Evolutionary conservation across 2,329 filamentous ascomycete species (phyloP).

Genomic region (Ophiostoma quercus): DNA sequence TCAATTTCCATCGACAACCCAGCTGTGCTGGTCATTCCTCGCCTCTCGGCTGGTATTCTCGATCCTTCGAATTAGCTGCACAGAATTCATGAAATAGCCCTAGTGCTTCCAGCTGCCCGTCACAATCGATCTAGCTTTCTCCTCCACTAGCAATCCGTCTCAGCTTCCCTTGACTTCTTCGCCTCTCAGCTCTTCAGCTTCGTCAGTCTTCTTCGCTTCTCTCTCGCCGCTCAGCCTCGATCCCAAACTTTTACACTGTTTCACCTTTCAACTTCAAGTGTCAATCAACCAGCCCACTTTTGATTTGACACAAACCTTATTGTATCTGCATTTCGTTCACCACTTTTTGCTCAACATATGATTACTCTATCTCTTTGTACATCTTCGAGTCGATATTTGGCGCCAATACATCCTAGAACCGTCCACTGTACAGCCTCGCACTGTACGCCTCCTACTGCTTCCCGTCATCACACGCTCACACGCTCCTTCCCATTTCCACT

Average conservation of each 20-base stretch:
- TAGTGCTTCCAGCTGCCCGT: neutral
- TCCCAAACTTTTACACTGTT: neutral
- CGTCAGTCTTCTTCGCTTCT: neutral
- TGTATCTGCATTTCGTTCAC: neutral
- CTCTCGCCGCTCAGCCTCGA: neutral
- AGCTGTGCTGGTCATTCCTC: neutral
- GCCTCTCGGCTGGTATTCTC: too few relatives aligned
- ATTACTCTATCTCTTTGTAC: too few relatives aligned
- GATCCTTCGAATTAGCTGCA: neutral
- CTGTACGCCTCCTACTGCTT: conserved; percentile 2
- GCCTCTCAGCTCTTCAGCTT: neutral
- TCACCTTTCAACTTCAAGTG: neutral
- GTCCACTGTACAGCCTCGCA: neutral
- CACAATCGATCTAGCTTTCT: neutral
- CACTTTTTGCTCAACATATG: too few relatives aligned
- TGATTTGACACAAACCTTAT: neutral
- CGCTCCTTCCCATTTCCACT: neutral
- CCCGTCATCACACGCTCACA: neutral
- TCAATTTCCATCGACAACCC: neutral
- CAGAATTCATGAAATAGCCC: too few relatives aligned
- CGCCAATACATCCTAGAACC: too few relatives aligned
- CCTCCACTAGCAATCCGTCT: neutral
- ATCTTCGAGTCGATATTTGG: neutral
- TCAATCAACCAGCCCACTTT: neutral
- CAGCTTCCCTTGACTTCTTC: neutral